These are phyloP conservation scores for Coemansia sp. DNA, from an alignment of 192 early-diverging fungal species.

Conservation along the genomic window DNA sequence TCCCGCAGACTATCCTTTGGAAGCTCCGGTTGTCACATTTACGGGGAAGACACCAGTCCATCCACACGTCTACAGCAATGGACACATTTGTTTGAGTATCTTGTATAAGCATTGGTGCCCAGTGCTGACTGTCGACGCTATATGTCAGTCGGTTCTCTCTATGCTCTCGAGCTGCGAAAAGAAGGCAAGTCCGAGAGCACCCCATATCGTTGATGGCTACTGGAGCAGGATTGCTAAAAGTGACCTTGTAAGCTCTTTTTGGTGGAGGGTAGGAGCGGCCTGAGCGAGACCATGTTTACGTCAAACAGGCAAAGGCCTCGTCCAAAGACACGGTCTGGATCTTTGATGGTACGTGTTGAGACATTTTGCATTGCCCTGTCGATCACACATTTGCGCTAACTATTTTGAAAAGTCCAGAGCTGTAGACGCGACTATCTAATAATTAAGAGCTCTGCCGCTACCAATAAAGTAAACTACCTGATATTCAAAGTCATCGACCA, in stretches of 20 bases:
- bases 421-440: slow-evolving; percentile 4
- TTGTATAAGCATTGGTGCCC: slow-evolving; percentile 94
- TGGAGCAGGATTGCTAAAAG: not conserved
- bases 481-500: not conserved
- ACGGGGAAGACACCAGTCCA: slow-evolving; percentile 63
- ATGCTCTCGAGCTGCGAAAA: slow-evolving; percentile 87
- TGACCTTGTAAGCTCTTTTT: not conserved
- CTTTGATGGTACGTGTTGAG: slow-evolving; percentile 41
- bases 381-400: not conserved
- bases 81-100: slow-evolving; percentile 97
- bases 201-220: not conserved
- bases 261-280: slow-evolving; percentile 24
- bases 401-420: not conserved
- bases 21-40: slow-evolving; percentile 72
- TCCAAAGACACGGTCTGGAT: slow-evolving; percentile 49
- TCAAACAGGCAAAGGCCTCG: slow-evolving; percentile 41
- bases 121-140: slow-evolving; percentile 82
- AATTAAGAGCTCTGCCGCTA: not conserved
- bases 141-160: slow-evolving; percentile 87
- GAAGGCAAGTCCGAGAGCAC: slow-evolving; percentile 52
- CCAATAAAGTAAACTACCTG: not conserved
- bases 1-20: slow-evolving; percentile 68
- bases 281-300: slow-evolving; percentile 27
- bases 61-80: slow-evolving; percentile 85
- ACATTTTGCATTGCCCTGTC: not conserved